Percentiles rank a stretch among this genome's conserved stretches.
These are phyloP conservation scores for Lactarius trivialis DNA, from an alignment of 768 basidiomycete genomes.

Conservation along the genomic window DNA sequence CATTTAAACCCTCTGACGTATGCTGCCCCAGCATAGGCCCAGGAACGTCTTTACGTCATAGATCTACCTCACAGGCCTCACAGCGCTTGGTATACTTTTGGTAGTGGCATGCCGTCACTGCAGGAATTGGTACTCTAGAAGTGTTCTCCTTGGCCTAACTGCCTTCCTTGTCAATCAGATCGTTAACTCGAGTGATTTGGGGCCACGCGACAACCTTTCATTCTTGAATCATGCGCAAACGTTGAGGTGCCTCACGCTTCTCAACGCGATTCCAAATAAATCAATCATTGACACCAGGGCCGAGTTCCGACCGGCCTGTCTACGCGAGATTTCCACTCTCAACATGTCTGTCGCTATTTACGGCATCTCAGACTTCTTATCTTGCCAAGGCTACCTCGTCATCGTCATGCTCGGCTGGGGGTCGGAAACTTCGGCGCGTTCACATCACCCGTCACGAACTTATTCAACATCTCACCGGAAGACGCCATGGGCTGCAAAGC, in stretches of 20 bases:
- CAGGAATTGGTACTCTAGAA: background rate
- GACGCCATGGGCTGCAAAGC: background rate
- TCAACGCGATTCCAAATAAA: background rate
- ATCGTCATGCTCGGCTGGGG: background rate
- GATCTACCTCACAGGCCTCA: background rate
- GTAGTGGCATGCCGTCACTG: background rate
- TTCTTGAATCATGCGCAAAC: background rate
- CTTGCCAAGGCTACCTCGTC: too few species aligned
- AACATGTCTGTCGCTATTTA: background rate
- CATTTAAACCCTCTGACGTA: background rate
- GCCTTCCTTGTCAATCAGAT: background rate
- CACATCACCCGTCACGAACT: background rate
- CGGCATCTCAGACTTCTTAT: too few species aligned
- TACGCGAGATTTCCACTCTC: background rate
- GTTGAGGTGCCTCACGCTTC: slow-evolving; percentile 1
- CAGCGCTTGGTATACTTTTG: background rate
- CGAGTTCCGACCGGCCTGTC: slow-evolving; percentile 3
- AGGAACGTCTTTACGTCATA: slow-evolving; percentile 1
- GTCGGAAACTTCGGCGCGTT: background rate
- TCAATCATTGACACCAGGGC: background rate
- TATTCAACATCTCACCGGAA: background rate
- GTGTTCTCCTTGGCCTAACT: background rate
- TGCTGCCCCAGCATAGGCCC: slow-evolving; percentile 3
- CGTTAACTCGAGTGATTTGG: background rate
- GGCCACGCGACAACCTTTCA: background rate